phyloP scores from a whole-genome alignment of 2,329 filamentous ascomycete species.

The Xylaria sp. region DNA sequence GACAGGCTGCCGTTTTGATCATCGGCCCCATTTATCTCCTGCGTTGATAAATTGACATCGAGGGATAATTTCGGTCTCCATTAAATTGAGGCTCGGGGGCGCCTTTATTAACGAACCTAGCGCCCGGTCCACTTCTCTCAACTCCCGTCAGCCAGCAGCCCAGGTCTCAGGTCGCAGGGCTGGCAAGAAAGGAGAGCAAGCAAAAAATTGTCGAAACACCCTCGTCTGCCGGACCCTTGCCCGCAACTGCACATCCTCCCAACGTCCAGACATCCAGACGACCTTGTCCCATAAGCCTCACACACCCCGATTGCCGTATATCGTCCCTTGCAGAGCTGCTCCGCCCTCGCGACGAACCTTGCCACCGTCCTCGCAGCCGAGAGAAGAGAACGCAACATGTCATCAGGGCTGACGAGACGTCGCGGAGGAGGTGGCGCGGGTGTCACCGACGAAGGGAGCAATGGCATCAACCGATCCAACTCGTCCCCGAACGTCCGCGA shows the following conservation, averaged over 20 bases:
- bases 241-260: not conserved
- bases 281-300: not conserved
- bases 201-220: not conserved
- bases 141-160: not conserved
- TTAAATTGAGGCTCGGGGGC: not conserved
- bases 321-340: not conserved
- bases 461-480: constrained; percentile 60
- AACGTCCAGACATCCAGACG: not conserved
- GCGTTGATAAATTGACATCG: not conserved
- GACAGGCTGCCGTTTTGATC: not conserved
- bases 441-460: constrained; percentile 57
- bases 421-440: constrained; percentile 65
- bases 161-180: not conserved
- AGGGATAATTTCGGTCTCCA: not conserved
- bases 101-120: not conserved
- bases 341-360: not conserved
- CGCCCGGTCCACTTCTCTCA: not conserved
- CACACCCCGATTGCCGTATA: not conserved
- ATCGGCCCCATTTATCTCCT: not conserved
- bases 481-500: constrained; percentile 57
- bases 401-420: constrained; percentile 45
- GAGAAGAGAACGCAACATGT: constrained; percentile 36
- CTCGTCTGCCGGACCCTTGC: not conserved
- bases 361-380: not conserved
- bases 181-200: not conserved